Evolutionary conservation across 1,284 basidiomycete genomes (phyloP).

Genomic region (Naganishia cerealis): DNA sequence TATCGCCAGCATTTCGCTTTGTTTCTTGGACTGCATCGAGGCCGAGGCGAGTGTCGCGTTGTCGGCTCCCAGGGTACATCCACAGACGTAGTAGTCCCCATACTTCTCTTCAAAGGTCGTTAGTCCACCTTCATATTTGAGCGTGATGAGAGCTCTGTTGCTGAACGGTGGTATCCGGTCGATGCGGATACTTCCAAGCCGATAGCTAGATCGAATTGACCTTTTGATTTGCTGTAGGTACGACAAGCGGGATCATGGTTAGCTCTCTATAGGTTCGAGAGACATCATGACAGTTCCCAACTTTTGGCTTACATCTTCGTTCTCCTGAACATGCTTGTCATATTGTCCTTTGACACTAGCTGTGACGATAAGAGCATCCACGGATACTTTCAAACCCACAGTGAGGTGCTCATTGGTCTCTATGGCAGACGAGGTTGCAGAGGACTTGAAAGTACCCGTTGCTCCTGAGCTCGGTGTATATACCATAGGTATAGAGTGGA

Average conservation of each 20-base stretch:
- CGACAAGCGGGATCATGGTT: background rate
- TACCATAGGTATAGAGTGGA: background rate
- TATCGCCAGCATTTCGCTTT: background rate
- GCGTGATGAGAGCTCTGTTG: background rate
- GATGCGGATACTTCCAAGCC: background rate
- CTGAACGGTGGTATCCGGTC: background rate
- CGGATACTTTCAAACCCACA: background rate
- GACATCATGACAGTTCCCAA: background rate
- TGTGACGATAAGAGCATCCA: background rate
- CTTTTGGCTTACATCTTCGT: background rate
- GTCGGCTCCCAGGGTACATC: background rate
- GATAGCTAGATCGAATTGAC: background rate
- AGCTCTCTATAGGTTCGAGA: background rate
- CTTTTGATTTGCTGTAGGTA: background rate
- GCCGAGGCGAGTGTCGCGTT: background rate
- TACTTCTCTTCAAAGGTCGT: background rate
- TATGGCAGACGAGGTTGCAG: background rate
- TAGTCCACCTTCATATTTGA: constrained; percentile 3
- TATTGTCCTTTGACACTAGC: background rate
- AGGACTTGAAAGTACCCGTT: background rate
- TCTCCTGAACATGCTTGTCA: background rate
- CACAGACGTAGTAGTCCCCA: constrained; percentile 1
- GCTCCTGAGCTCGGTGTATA: background rate
- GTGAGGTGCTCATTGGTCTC: background rate
- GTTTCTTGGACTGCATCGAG: background rate